Conservation (phyloP, 306 rosid genomes). For the Glycine latifolia region DNA sequence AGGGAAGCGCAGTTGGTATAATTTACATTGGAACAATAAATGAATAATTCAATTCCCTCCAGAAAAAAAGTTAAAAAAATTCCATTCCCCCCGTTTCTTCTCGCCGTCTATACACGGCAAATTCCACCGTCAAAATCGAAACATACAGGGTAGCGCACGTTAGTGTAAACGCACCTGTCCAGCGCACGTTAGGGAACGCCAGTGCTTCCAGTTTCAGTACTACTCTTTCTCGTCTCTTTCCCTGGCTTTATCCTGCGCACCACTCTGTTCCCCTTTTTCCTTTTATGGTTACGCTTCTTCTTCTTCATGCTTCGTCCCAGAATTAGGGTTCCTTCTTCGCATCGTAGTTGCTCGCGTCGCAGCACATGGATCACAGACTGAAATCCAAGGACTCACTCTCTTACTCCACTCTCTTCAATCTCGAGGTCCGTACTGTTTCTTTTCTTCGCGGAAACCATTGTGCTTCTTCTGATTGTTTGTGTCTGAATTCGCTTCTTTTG, state of each 20-base stretch:
- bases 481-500: conserved; percentile 1
- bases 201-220: conserved; percentile 42
- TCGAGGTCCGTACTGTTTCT: conserved; percentile 63
- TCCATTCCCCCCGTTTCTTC: background rate
- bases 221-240: conserved; percentile 43
- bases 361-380: conserved; percentile 73
- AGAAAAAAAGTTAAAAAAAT: too few species aligned
- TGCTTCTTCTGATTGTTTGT: background rate
- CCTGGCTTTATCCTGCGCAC: conserved; percentile 69
- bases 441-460: conserved; percentile 5
- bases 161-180: conserved; percentile 41
- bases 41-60: too few species aligned
- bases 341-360: conserved; percentile 33
- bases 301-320: conserved; percentile 47
- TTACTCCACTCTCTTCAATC: conserved; percentile 82
- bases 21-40: background rate
- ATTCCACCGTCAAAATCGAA: conserved; percentile 7
- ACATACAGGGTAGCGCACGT: conserved; percentile 47
- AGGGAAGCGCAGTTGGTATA: background rate
- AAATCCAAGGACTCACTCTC: conserved; percentile 66
- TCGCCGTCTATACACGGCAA: conserved; percentile 21
- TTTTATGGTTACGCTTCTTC: conserved; percentile 43
- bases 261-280: conserved; percentile 43
- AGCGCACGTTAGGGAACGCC: conserved; percentile 51
- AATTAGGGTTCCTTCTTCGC: conserved; percentile 42